Base-by-base conservation (phyloP, 73 alveolate genomes). In the Halteria grandinella region DNA sequence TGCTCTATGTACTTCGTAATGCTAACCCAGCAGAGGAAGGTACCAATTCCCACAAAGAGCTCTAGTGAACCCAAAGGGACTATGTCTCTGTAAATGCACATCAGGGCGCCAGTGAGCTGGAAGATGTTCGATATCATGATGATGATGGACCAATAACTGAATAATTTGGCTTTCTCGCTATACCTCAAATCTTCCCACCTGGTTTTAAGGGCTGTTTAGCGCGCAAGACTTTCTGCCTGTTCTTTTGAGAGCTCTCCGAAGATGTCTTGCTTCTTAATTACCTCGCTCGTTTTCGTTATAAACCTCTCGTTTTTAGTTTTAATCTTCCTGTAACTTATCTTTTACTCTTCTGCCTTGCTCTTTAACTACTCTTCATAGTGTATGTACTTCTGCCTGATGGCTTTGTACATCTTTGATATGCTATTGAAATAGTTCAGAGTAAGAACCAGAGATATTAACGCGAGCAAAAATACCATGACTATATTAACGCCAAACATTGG, bases 41-140 rank as follows among this genome's bases (percentile, higher is more conserved):
- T 83, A 8, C 98, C 98, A 41, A 93, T 60, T 3, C 98, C 98
- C 21, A 91, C 81, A 44, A 88, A 71, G 18, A 80, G 47, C 48
- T 18, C 47, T 15, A 45, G 17, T 27, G 52, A 23, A n/a, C 3
- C 21, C 7, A 66, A 11, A n/a, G 63, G 69, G 31, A 66, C 45
- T 2, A 66, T 37, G 23, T 47, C 51, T 66, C 80, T 66, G 17
- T 27, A 51, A 3, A 74, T n/a, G 32, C 37, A 83, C 55, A 83
- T 44, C 10, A 62, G 41, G 15, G 85, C 57, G 1, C 88, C 87
- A 47, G 62, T 33, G 8, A 83, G 47, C 29, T 73, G 43, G 55
- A 83, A 25, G n/a, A 74, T 20, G 29, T 73, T 62, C 18, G 83
- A 83, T 32, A 55, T 7, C 6, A 74, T 28, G 0, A 52, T 37